Conservation (phyloP, 306 rosid species). For the Ammopiptanthus mongolicus region DNA sequence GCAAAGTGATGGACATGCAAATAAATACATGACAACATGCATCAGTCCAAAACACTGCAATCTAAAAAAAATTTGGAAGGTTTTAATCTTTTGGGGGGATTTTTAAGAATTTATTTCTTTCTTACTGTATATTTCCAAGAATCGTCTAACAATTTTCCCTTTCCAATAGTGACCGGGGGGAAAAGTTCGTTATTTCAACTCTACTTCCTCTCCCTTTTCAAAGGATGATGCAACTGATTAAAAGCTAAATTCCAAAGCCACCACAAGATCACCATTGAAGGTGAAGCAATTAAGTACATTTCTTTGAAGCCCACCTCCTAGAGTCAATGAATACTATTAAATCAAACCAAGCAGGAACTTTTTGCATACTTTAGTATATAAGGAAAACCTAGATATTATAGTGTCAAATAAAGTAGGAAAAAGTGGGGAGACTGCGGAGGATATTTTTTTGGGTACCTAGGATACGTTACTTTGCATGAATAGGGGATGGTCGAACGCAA, state of each 20-base stretch:
- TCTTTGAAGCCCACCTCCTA: not conserved
- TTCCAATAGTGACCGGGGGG: constrained; percentile 1
- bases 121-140: not conserved
- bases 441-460: not conserved
- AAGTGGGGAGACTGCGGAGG: not conserved
- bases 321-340: not conserved
- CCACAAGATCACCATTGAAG: not conserved
- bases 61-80: not conserved
- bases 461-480: constrained; percentile 4
- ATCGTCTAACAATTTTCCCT: not conserved
- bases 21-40: not conserved
- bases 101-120: not conserved
- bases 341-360: not conserved
- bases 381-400: not conserved
- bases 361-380: not conserved
- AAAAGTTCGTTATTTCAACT: not conserved
- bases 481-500: not conserved
- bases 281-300: not conserved
- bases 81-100: not conserved
- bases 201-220: constrained; percentile 1
- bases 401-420: not conserved
- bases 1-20: constrained; percentile 26
- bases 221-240: not conserved
- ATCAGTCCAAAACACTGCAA: constrained; percentile 12
- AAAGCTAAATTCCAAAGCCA: constrained; percentile 3